Evolutionary conservation across 495 filamentous ascomycete species (phyloP).

Genomic region (Aspergillus egyptiacus): DNA sequence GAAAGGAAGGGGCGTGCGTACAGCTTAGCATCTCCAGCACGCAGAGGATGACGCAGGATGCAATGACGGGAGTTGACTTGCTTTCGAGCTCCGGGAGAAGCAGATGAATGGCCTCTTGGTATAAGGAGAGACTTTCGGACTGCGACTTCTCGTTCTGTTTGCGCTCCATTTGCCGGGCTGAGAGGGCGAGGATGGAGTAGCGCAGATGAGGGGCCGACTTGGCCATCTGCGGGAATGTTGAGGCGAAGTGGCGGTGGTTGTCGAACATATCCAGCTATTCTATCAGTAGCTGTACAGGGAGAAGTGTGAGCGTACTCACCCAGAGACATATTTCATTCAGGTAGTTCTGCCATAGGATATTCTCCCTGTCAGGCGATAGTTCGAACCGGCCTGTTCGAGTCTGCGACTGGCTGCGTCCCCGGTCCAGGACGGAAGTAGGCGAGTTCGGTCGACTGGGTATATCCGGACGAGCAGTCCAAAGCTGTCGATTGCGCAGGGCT

Average conservation of each 20-base stretch:
- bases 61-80: constrained; percentile 34
- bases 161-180: constrained; percentile 40
- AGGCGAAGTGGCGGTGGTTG: constrained; percentile 37
- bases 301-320: constrained; percentile 11
- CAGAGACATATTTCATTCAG: constrained; percentile 40
- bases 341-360: constrained; percentile 38
- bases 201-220: constrained; percentile 33
- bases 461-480: constrained; percentile 29
- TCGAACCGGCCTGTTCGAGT: constrained; percentile 20
- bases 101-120: constrained; percentile 40
- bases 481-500: constrained; percentile 29
- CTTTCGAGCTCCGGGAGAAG: constrained; percentile 35
- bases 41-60: constrained; percentile 37
- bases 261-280: constrained; percentile 45
- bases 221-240: constrained; percentile 35
- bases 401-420: constrained; percentile 1
- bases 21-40: constrained; percentile 42
- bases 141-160: constrained; percentile 31
- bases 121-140: constrained; percentile 37
- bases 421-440: constrained; percentile 10
- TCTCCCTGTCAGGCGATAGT: constrained; percentile 26
- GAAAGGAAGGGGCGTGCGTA: background rate
- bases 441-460: constrained; percentile 22
- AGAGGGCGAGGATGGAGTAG: constrained; percentile 40
- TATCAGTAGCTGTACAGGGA: background rate